Percentiles rank a stretch among this genome's conserved stretches.
phyloP scores from a whole-genome alignment of 2,329 filamentous ascomycete genomes.

The Cryphonectria parasitica region DNA sequence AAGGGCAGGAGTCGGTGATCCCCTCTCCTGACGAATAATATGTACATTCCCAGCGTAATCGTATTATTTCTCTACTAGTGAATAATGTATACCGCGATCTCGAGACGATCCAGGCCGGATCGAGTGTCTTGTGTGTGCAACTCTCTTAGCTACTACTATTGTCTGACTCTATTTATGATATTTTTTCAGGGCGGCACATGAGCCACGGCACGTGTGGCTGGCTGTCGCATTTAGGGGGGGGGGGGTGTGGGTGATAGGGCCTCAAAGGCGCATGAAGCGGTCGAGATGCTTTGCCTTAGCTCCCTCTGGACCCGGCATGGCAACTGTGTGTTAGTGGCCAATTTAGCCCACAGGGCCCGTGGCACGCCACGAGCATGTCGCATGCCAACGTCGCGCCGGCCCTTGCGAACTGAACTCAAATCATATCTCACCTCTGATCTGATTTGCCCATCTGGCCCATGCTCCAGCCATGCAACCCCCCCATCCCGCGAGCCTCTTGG shows the following conservation, averaged over 20 bases:
- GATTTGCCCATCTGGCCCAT: slow-evolving; percentile 6
- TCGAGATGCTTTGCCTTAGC: slow-evolving; percentile 5
- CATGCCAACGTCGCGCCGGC: slow-evolving; percentile 21
- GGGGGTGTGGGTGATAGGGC: background rate
- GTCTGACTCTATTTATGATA: background rate
- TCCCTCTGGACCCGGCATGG: background rate
- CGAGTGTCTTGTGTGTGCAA: background rate
- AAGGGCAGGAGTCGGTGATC: background rate
- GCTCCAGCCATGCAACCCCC: background rate
- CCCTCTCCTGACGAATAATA: background rate
- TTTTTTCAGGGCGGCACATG: background rate
- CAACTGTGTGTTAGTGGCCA: slow-evolving; percentile 2
- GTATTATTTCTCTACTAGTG: background rate
- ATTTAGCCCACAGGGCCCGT: slow-evolving; percentile 8
- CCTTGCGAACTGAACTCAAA: slow-evolving; percentile 12
- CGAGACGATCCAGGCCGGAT: background rate
- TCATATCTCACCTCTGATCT: slow-evolving; percentile 12
- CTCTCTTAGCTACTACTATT: background rate
- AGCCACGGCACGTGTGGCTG: background rate
- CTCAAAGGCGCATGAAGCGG: background rate
- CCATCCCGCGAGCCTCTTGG: background rate
- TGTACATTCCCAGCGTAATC: background rate
- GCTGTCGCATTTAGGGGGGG: background rate
- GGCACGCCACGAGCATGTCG: slow-evolving; percentile 19
- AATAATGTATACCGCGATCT: background rate